These are phyloP conservation scores for Tremella mesenterica DNA, from an alignment of 768 basidiomycete genomes.

Conservation along the genomic window DNA sequence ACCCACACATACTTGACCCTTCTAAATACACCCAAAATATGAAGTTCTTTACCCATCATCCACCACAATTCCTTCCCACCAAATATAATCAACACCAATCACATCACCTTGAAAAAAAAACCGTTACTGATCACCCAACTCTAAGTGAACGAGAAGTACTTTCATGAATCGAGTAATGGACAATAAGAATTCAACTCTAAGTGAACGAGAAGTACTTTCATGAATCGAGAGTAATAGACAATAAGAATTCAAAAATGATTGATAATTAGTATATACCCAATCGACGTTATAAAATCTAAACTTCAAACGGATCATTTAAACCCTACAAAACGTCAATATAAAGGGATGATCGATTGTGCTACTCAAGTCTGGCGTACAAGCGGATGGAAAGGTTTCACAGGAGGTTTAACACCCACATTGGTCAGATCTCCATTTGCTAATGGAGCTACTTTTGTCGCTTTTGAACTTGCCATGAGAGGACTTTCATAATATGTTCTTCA, in stretches of 20 bases:
- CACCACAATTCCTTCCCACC: too few relatives aligned
- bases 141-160: too few relatives aligned
- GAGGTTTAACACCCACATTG: constrained; percentile 84
- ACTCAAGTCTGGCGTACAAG: constrained; percentile 73
- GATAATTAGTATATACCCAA: constrained; percentile 65
- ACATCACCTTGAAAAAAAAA: too few relatives aligned
- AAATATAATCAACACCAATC: too few relatives aligned
- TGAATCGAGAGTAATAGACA: too few relatives aligned
- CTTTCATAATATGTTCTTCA: constrained; percentile 14
- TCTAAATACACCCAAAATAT: too few relatives aligned
- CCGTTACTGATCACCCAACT: too few relatives aligned
- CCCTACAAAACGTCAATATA: constrained; percentile 67
- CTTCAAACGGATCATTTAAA: constrained; percentile 78
- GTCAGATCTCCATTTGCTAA: constrained; percentile 96
- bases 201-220: too few relatives aligned
- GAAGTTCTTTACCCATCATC: too few relatives aligned
- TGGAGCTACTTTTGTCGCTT: constrained; percentile 91
- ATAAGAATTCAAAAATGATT: background rate
- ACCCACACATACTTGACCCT: too few relatives aligned
- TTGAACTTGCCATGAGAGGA: constrained; percentile 76
- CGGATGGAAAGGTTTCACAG: constrained; percentile 75
- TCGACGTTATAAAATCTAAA: constrained; percentile 91
- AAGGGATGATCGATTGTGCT: constrained; percentile 71
- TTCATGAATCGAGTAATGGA: too few relatives aligned
- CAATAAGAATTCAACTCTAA: too few relatives aligned